Conservation (phyloP, 129 eudicot species). For the Chrysanthemum makinoi region DNA sequence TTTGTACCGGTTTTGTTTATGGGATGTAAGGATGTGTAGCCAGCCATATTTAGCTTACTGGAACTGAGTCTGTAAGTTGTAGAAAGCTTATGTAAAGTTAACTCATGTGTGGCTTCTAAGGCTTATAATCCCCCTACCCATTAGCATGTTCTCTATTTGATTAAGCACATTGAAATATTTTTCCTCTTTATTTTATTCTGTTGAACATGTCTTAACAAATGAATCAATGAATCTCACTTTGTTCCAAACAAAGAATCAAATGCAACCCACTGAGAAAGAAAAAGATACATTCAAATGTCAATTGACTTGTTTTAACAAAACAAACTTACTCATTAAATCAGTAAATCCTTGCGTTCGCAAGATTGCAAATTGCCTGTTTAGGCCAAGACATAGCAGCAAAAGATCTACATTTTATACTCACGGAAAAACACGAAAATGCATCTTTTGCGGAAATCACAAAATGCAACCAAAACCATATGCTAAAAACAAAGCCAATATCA, state of each 20-base stretch:
- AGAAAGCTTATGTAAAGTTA: conserved; percentile 25
- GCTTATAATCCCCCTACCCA: conserved; percentile 16
- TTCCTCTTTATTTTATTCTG: too few species aligned
- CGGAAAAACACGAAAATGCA: background rate
- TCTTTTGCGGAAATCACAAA: background rate
- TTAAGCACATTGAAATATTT: too few species aligned
- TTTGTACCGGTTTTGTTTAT: conserved; percentile 21
- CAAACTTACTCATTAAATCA: background rate
- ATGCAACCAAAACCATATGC: background rate
- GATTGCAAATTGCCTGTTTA: conserved; percentile 2
- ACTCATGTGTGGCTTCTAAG: conserved; percentile 9
- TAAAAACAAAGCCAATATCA: background rate
- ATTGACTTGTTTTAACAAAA: background rate
- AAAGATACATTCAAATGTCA: background rate
- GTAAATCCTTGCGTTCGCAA: too few species aligned
- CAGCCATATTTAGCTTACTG: conserved; percentile 11
- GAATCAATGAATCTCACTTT: background rate
- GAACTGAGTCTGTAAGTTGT: conserved; percentile 25
- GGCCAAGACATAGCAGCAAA: background rate
- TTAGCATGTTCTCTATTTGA: background rate
- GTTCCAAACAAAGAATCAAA: background rate
- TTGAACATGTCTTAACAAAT: background rate
- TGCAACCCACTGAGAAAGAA: background rate
- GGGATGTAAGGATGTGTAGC: conserved; percentile 15
- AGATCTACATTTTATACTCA: background rate